A percentile compares a stretch with the other conserved stretches of the same genome.
phyloP scores from a whole-genome alignment of 345 rosid genomes.

The Gossypium sturtianum region DNA sequence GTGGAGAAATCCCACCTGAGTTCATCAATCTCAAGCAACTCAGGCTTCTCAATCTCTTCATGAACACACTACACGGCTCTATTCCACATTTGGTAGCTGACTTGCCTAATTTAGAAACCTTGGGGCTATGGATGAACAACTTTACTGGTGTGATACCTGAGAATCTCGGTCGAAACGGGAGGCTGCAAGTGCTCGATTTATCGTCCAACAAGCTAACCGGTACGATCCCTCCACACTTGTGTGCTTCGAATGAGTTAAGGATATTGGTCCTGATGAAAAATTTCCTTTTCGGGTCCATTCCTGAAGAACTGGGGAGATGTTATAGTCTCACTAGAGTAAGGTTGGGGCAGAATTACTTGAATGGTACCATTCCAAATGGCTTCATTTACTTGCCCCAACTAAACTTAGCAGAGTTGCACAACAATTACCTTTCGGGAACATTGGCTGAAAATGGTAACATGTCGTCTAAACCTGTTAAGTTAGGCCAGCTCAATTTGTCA shows the following conservation, averaged over 20 bases:
- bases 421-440: constrained; percentile 47
- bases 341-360: constrained; percentile 61
- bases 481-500: constrained; percentile 51
- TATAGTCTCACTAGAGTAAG: constrained; percentile 44
- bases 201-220: constrained; percentile 78
- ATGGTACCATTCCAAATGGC: constrained; percentile 52
- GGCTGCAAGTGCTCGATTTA: constrained; percentile 45
- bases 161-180: constrained; percentile 49
- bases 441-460: constrained; percentile 33
- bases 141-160: constrained; percentile 59
- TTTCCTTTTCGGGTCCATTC: constrained; percentile 61
- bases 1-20: constrained; percentile 50
- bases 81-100: constrained; percentile 49
- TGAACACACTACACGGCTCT: constrained; percentile 56
- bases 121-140: constrained; percentile 60
- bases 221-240: constrained; percentile 41
- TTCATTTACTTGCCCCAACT: constrained; percentile 62
- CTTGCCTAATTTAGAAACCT: constrained; percentile 41
- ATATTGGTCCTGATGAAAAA: constrained; percentile 44
- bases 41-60: constrained; percentile 47
- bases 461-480: constrained; percentile 28
- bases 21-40: constrained; percentile 40
- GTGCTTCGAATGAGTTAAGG: constrained; percentile 37
- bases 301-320: constrained; percentile 50
- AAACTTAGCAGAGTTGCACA: constrained; percentile 49